A percentile compares a stretch with the other conserved stretches of the same genome.
These are phyloP conservation scores for Crucihimalaya himalaica DNA, from an alignment of 345 rosid species.

Conservation along the genomic window DNA sequence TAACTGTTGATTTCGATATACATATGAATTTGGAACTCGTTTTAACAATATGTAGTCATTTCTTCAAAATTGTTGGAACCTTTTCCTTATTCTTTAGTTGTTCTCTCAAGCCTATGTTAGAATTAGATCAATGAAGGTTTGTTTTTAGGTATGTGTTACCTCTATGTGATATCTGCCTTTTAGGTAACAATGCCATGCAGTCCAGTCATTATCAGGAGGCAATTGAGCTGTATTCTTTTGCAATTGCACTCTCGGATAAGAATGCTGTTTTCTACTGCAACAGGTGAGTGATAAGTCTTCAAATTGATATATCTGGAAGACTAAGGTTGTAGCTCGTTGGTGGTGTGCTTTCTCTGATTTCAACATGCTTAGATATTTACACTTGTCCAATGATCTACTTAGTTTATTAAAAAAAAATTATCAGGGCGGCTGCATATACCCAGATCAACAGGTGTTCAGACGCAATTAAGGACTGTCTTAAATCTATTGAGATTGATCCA, in stretches of 20 bases:
- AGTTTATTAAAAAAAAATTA: background rate
- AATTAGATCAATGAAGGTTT: background rate
- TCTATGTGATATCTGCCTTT: slow-evolving; percentile 14
- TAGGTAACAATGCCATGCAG: slow-evolving; percentile 91
- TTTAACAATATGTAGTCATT: background rate
- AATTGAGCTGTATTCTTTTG: slow-evolving; percentile 71
- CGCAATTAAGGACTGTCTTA: slow-evolving; percentile 75
- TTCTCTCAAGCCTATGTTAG: slow-evolving; percentile 2
- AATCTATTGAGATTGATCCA: slow-evolving; percentile 75
- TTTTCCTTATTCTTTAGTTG: background rate
- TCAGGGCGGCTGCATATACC: slow-evolving; percentile 90
- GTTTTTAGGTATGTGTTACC: background rate
- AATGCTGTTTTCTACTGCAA: slow-evolving; percentile 89
- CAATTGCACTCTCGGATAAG: slow-evolving; percentile 61
- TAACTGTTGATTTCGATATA: no score
- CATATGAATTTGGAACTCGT: no score
- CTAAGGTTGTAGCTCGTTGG: slow-evolving; percentile 1
- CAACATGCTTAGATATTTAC: background rate
- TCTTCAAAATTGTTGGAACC: background rate
- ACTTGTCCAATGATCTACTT: background rate
- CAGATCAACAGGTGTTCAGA: slow-evolving; percentile 62
- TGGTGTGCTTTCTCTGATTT: slow-evolving; percentile 16
- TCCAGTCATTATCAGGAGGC: slow-evolving; percentile 66
- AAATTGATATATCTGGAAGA: background rate
- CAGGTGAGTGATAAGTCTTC: slow-evolving; percentile 51